Percentiles rank a stretch among this genome's conserved stretches.
Evolutionary conservation across 805 yeast species (phyloP).

Genomic region (Kodamaea fukazawae): DNA sequence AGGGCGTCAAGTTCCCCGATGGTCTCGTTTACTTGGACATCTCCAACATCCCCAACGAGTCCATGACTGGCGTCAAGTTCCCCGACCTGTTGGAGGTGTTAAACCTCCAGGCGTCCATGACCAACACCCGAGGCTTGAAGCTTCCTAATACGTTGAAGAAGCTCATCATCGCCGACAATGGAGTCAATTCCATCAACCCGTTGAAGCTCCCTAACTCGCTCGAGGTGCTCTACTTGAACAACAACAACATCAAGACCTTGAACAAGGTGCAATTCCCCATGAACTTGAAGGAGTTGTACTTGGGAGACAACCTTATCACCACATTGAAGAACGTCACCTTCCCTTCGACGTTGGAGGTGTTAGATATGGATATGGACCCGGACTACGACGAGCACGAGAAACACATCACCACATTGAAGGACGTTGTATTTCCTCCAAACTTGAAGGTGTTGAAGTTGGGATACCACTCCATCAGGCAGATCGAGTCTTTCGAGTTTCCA

Average conservation of each 20-base stretch:
- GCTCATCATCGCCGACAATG: slow-evolving; percentile 36
- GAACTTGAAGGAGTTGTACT: slow-evolving; percentile 31
- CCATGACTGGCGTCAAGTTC: slow-evolving; percentile 46
- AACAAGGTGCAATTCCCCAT: slow-evolving; percentile 42
- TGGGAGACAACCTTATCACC: slow-evolving; percentile 44
- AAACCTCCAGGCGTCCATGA: slow-evolving; percentile 44
- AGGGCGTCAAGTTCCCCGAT: slow-evolving; percentile 42
- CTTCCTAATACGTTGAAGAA: slow-evolving; percentile 31
- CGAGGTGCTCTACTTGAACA: slow-evolving; percentile 33
- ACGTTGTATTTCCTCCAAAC: slow-evolving; percentile 36
- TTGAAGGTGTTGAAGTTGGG: slow-evolving; percentile 36
- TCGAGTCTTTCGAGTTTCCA: slow-evolving; percentile 43
- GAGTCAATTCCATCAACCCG: slow-evolving; percentile 46
- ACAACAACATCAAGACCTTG: slow-evolving; percentile 44
- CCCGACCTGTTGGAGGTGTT: slow-evolving; percentile 37
- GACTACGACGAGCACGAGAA: slow-evolving; percentile 41
- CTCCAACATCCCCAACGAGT: slow-evolving; percentile 44
- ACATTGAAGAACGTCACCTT: slow-evolving; percentile 43
- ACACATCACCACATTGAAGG: slow-evolving; percentile 40
- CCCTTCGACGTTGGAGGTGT: slow-evolving; percentile 36
- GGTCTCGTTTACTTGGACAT: slow-evolving; percentile 33
- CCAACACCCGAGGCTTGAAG: slow-evolving; percentile 43
- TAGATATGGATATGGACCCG: slow-evolving; percentile 44
- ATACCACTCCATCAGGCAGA: slow-evolving; percentile 36
- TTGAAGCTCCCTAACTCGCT: slow-evolving; percentile 41